A percentile compares a stretch with the other conserved stretches of the same genome.
These are phyloP conservation scores for Eucalyptus fibrosa DNA, from an alignment of 345 rosid species.

Conservation along the genomic window DNA sequence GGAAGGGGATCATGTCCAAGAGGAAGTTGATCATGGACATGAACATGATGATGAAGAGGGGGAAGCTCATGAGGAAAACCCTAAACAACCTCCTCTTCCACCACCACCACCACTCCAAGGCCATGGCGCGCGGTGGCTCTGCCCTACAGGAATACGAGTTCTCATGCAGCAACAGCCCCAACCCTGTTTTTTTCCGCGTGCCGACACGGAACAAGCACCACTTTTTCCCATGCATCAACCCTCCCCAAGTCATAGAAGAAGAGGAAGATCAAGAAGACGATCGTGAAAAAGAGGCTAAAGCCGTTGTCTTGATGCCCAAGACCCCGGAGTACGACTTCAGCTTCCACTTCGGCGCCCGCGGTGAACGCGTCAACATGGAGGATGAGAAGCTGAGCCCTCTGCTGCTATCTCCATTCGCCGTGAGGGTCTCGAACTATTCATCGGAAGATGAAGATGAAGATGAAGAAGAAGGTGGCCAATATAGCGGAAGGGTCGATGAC, in stretches of 20 bases:
- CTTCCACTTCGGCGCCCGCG: conserved; percentile 1
- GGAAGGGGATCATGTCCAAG: conserved; percentile 34
- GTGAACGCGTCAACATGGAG: neutral
- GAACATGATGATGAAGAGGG: conserved; percentile 43
- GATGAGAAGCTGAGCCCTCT: neutral
- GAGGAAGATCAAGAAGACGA: neutral
- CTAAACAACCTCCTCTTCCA: conserved; percentile 21
- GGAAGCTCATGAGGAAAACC: conserved; percentile 30
- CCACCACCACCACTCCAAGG: neutral
- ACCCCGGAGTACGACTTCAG: conserved; percentile 31
- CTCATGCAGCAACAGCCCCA: conserved; percentile 56
- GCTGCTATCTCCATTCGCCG: conserved; percentile 10
- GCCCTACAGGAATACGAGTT: conserved; percentile 54
- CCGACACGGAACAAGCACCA: conserved; percentile 16
- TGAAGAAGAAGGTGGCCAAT: neutral
- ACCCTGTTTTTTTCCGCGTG: conserved; percentile 41
- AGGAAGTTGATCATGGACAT: conserved; percentile 46
- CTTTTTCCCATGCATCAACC: conserved; percentile 42
- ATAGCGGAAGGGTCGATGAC: conserved; percentile 13
- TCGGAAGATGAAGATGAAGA: conserved; percentile 17
- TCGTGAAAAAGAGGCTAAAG: neutral
- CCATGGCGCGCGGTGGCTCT: conserved; percentile 13
- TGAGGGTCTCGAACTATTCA: conserved; percentile 30
- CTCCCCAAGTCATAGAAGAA: conserved; percentile 13
- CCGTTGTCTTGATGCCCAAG: conserved; percentile 14